A percentile compares a stretch with the other conserved stretches of the same genome.
Evolutionary conservation across 257 asterid genomes (phyloP).

Genomic region (Fraxinus americana): DNA sequence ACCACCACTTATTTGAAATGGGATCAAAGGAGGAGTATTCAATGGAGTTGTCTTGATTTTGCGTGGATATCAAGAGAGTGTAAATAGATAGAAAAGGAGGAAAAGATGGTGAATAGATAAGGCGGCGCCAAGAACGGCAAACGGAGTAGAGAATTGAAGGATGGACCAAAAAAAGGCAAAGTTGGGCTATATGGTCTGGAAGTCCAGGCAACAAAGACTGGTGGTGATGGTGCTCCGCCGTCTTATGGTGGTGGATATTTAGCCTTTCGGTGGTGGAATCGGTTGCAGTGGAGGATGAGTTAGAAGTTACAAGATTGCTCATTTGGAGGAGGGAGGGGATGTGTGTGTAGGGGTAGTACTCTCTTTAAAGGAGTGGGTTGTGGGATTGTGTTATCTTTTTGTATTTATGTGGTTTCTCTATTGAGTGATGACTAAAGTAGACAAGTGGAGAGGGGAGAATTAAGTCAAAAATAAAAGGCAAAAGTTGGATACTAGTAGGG

Average conservation of each 20-base stretch:
- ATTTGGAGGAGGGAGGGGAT: conserved; percentile 30
- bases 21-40: conserved; percentile 66
- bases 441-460: conserved; percentile 19
- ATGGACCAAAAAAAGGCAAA: conserved; percentile 57
- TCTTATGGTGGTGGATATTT: conserved; percentile 29
- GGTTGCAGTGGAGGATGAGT: conserved; percentile 15
- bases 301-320: conserved; percentile 37
- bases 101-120: conserved; percentile 68
- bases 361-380: background rate
- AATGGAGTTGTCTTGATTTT: conserved; percentile 24
- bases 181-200: conserved; percentile 68
- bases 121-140: conserved; percentile 77
- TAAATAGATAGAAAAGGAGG: conserved; percentile 77
- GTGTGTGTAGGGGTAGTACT: background rate
- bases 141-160: conserved; percentile 60
- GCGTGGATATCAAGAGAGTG: conserved; percentile 41
- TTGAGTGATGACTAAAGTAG: background rate
- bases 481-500: conserved; percentile 52
- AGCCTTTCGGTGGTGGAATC: conserved; percentile 31
- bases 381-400: background rate
- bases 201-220: conserved; percentile 62
- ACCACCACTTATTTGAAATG: conserved; percentile 55
- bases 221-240: conserved; percentile 24
- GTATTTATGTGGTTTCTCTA: background rate
- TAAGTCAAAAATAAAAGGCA: conserved; percentile 46